Evolutionary conservation across 148 eudicot species (phyloP).

Genomic region (Oxyria digyna): DNA sequence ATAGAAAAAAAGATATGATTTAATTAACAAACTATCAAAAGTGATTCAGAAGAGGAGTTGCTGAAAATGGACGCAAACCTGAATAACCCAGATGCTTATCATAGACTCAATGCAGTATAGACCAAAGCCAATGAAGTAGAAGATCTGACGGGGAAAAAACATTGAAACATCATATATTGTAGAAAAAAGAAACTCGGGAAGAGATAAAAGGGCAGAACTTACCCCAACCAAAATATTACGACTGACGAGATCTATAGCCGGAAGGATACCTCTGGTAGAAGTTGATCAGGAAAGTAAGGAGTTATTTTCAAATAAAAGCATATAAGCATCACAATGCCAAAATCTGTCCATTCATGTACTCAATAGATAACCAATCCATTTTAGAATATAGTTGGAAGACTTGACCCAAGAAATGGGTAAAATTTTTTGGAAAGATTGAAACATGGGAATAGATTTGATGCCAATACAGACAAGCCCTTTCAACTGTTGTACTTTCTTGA

Average conservation of each 20-base stretch:
- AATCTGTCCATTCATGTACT: too few species aligned
- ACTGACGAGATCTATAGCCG: slow-evolving; percentile 9
- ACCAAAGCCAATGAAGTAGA: slow-evolving; percentile 25
- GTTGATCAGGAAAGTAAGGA: not conserved
- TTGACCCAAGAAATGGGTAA: too few species aligned
- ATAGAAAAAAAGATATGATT: not conserved
- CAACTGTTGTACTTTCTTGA: too few species aligned
- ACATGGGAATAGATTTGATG: too few species aligned
- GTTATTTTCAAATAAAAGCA: not conserved
- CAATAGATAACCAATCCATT: too few species aligned
- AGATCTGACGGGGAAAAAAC: not conserved
- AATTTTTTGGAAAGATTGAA: too few species aligned
- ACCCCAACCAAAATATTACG: slow-evolving; percentile 9
- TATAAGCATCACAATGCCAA: too few species aligned
- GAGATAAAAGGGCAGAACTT: not conserved
- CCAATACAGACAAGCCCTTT: too few species aligned
- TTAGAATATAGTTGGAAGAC: too few species aligned
- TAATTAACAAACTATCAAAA: not conserved
- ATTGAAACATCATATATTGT: not conserved
- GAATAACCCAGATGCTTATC: slow-evolving; percentile 37
- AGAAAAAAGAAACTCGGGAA: not conserved
- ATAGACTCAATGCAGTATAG: slow-evolving; percentile 32
- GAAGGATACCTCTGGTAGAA: slow-evolving; percentile 9
- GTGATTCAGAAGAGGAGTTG: not conserved
- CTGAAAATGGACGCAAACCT: slow-evolving; percentile 15